phyloP scores from a whole-genome alignment of 2,329 filamentous ascomycete genomes.

The Aspergillus udagawae region DNA sequence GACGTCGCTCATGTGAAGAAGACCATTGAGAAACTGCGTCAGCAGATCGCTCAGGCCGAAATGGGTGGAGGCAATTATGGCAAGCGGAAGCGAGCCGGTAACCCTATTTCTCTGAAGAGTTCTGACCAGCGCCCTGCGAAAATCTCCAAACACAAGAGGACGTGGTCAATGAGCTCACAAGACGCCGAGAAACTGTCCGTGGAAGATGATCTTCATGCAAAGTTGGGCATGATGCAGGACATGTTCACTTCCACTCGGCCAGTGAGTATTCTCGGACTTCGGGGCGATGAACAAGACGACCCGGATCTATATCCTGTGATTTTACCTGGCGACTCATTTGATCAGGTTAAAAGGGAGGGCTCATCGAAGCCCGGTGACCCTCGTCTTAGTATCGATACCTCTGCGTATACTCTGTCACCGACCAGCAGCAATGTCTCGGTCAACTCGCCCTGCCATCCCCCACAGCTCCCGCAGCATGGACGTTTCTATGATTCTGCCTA shows the following conservation, averaged over 20 bases:
- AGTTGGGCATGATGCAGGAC: slow-evolving; percentile 41
- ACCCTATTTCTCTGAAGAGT: slow-evolving; percentile 44
- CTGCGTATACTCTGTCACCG: slow-evolving; percentile 37
- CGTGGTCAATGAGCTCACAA: slow-evolving; percentile 86
- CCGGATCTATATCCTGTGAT: slow-evolving; percentile 43
- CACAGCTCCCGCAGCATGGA: slow-evolving; percentile 13
- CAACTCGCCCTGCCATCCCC: slow-evolving; percentile 29
- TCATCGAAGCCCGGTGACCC: slow-evolving; percentile 30
- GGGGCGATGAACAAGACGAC: slow-evolving; percentile 43
- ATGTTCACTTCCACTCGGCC: slow-evolving; percentile 45
- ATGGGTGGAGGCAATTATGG: slow-evolving; percentile 57
- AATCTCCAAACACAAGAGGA: slow-evolving; percentile 82
- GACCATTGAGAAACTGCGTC: slow-evolving; percentile 91
- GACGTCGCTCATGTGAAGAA: slow-evolving; percentile 94
- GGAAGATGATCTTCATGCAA: slow-evolving; percentile 45
- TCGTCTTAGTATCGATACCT: slow-evolving; percentile 29
- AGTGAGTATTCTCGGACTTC: slow-evolving; percentile 40
- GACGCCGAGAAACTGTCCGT: slow-evolving; percentile 37
- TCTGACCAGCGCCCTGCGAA: slow-evolving; percentile 67
- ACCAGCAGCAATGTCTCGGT: slow-evolving; percentile 38
- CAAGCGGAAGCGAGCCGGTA: slow-evolving; percentile 58
- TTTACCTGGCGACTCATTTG: slow-evolving; percentile 29
- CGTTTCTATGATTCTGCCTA: slow-evolving; percentile 19
- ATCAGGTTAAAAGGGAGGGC: slow-evolving; percentile 27
- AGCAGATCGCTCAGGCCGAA: slow-evolving; percentile 77